These are phyloP conservation scores for Candida caryicola DNA, from an alignment of 805 yeast species.

Conservation along the genomic window DNA sequence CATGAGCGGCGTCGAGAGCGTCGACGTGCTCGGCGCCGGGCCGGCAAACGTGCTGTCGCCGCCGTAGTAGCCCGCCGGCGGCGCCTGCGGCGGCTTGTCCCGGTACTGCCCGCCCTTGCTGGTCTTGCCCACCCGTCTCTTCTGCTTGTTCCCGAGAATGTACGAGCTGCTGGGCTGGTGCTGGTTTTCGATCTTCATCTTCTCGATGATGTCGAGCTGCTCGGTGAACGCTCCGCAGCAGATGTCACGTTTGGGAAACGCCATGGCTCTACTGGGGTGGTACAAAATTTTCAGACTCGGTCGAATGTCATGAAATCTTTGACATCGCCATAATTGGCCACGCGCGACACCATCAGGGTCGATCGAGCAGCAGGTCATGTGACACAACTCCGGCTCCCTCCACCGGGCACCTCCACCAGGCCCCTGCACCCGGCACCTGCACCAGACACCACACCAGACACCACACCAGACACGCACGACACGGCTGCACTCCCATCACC, in stretches of 20 bases:
- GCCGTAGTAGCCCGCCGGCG: background rate
- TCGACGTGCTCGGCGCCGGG: background rate
- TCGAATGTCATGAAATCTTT: too few species aligned
- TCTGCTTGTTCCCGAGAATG: slow-evolving; percentile 1
- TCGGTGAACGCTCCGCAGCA: slow-evolving; percentile 30
- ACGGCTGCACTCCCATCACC: too few species aligned
- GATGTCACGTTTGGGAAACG: slow-evolving; percentile 24
- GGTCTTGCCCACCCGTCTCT: background rate
- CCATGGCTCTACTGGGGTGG: background rate
- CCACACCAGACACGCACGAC: too few species aligned
- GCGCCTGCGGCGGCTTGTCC: background rate
- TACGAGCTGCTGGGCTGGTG: slow-evolving; percentile 26
- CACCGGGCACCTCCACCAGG: too few species aligned
- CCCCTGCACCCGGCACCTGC: too few species aligned
- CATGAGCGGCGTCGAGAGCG: background rate
- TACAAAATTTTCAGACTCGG: too few species aligned
- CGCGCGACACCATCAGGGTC: too few species aligned
- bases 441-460: too few species aligned
- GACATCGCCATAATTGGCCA: too few species aligned
- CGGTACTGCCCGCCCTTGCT: background rate
- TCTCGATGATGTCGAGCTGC: slow-evolving; percentile 34
- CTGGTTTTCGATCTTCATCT: slow-evolving; percentile 30
- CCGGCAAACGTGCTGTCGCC: background rate
- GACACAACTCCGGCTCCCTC: too few species aligned
- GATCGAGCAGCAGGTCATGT: too few species aligned